Evolutionary conservation across 306 rosid species (phyloP).

Genomic region (Quillaja saponaria): DNA sequence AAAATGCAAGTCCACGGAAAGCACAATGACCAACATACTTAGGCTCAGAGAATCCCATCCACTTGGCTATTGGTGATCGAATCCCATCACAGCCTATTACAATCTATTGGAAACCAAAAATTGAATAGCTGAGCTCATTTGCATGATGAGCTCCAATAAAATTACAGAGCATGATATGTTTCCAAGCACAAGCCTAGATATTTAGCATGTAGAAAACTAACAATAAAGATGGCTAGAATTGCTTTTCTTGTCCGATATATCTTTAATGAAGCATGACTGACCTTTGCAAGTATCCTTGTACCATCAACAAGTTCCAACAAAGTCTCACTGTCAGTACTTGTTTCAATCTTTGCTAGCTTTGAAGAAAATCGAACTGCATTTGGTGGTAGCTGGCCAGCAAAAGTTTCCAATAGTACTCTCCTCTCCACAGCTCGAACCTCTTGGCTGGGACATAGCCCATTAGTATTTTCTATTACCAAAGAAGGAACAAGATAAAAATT

Average conservation of each 20-base stretch:
- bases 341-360: slow-evolving; percentile 55
- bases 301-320: slow-evolving; percentile 66
- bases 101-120: too few relatives aligned
- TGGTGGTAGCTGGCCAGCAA: slow-evolving; percentile 59
- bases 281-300: slow-evolving; percentile 72
- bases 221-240: too few relatives aligned
- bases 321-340: slow-evolving; percentile 48
- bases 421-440: slow-evolving; percentile 94
- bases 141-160: too few relatives aligned
- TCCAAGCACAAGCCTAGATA: slow-evolving; percentile 6
- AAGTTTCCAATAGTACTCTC: slow-evolving; percentile 76
- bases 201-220: not conserved
- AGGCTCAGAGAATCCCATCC: slow-evolving; percentile 84
- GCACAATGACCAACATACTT: slow-evolving; percentile 74
- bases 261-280: slow-evolving; percentile 12
- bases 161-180: not conserved
- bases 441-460: slow-evolving; percentile 52
- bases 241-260: not conserved
- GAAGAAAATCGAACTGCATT: slow-evolving; percentile 67
- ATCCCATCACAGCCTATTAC: slow-evolving; percentile 90
- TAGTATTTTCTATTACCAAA: too few relatives aligned
- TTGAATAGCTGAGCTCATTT: too few relatives aligned
- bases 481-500: too few relatives aligned
- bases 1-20: slow-evolving; percentile 72
- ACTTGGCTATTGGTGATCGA: slow-evolving; percentile 76